phyloP scores from a whole-genome alignment of 306 rosid genomes.

The Delonix regia region DNA sequence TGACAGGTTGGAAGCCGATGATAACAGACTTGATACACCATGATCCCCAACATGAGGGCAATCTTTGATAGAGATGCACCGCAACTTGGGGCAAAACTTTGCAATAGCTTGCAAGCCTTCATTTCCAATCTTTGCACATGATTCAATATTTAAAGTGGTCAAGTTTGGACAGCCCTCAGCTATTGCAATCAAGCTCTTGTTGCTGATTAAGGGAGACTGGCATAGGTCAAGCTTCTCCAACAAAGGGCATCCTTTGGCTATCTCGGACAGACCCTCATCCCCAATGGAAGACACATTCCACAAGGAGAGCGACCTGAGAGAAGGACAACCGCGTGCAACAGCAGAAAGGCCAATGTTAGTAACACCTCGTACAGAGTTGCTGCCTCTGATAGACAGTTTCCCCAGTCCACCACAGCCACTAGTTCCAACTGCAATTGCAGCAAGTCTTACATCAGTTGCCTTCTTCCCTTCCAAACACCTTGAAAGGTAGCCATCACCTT shows the following conservation, averaged over 20 bases:
- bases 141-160: constrained; percentile 69
- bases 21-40: constrained; percentile 76
- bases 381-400: constrained; percentile 76
- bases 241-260: constrained; percentile 77
- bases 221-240: constrained; percentile 83
- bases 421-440: constrained; percentile 87
- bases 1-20: constrained; percentile 58
- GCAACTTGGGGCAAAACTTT: constrained; percentile 68
- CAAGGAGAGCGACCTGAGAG: constrained; percentile 70
- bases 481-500: constrained; percentile 72
- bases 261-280: constrained; percentile 70
- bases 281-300: constrained; percentile 74
- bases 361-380: constrained; percentile 65
- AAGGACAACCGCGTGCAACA: constrained; percentile 76
- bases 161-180: constrained; percentile 85
- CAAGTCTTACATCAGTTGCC: constrained; percentile 85
- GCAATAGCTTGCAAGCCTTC: constrained; percentile 88
- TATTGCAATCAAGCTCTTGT: constrained; percentile 76
- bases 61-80: constrained; percentile 65
- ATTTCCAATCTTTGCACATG: constrained; percentile 75
- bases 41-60: constrained; percentile 88
- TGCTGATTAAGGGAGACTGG: constrained; percentile 67
- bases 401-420: constrained; percentile 87
- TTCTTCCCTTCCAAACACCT: constrained; percentile 89
- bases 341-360: constrained; percentile 76